Evolutionary conservation across 1,284 basidiomycete genomes (phyloP).

Genomic region (Trichosporon asahii): DNA sequence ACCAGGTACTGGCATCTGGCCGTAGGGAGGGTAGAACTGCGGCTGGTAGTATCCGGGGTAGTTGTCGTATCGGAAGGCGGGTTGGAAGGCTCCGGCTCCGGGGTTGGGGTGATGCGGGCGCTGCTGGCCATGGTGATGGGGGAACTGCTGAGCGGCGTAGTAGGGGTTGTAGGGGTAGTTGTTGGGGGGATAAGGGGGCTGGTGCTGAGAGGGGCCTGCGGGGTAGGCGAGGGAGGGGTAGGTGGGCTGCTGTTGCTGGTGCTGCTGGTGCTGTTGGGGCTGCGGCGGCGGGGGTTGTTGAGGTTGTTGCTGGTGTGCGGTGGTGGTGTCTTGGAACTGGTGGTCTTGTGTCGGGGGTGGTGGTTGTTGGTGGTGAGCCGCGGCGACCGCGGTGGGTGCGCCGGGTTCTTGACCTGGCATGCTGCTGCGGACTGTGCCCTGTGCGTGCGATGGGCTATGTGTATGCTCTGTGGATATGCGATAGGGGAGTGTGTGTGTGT

Average conservation of each 20-base stretch:
- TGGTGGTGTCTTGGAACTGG: neutral
- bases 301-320: no score
- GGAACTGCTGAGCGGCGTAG: slow-evolving; percentile 14
- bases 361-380: slow-evolving; percentile 5
- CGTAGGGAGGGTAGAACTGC: slow-evolving; percentile 25
- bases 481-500: neutral
- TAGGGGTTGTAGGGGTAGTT: slow-evolving; percentile 21
- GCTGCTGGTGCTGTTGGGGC: slow-evolving; percentile 17
- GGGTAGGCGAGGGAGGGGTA: slow-evolving; percentile 23
- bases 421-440: neutral
- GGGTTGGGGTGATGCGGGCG: slow-evolving; percentile 19
- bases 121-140: slow-evolving; percentile 18
- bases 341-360: slow-evolving; percentile 4
- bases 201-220: slow-evolving; percentile 23
- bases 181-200: slow-evolving; percentile 17
- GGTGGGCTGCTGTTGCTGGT: slow-evolving; percentile 18
- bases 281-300: slow-evolving; percentile 1
- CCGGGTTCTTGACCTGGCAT: slow-evolving; percentile 16
- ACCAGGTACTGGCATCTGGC: slow-evolving; percentile 36
- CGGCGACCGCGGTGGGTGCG: slow-evolving; percentile 7
- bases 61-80: slow-evolving; percentile 19
- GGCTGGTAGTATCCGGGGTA: slow-evolving; percentile 14
- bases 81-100: slow-evolving; percentile 21
- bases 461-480: neutral
- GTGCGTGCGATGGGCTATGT: neutral